phyloP scores from a whole-genome alignment of 2,329 filamentous ascomycete species.

The Phaeoacremonium minimum region DNA sequence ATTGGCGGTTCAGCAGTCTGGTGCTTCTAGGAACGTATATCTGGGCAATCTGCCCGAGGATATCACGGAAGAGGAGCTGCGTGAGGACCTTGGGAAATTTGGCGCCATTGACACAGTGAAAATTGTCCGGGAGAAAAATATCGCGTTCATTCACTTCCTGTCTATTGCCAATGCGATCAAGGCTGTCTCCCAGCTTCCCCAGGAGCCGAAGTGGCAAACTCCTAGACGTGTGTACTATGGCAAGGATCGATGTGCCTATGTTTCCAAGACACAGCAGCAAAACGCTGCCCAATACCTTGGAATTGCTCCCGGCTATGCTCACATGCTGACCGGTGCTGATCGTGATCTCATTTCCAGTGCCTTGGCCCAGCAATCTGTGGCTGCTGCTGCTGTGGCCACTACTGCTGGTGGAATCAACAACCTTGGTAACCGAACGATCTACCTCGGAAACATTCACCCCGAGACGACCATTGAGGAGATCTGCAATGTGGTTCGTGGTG shows the following conservation, averaged over 20 bases:
- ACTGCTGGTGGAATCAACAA: slow-evolving; percentile 97
- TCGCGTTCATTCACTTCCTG: slow-evolving; percentile 95
- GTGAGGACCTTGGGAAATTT: slow-evolving; percentile 93
- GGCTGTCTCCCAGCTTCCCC: slow-evolving; percentile 90
- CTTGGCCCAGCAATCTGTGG: slow-evolving; percentile 94
- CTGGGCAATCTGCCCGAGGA: slow-evolving; percentile 91
- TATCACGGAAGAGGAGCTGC: slow-evolving; percentile 83
- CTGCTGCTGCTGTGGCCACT: slow-evolving; percentile 92
- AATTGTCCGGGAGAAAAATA: slow-evolving; percentile 95
- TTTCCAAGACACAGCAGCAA: slow-evolving; percentile 99
- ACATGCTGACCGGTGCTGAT: slow-evolving; percentile 93
- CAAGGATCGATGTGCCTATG: slow-evolving; percentile 96
- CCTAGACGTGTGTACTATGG: slow-evolving; percentile 96
- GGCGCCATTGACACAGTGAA: slow-evolving; percentile 96
- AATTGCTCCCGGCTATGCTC: slow-evolving; percentile 92
- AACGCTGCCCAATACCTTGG: slow-evolving; percentile 97
- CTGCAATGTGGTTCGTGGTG: slow-evolving; percentile 95
- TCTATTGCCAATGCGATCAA: slow-evolving; percentile 99
- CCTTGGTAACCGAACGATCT: slow-evolving; percentile 94
- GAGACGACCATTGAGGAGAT: slow-evolving; percentile 99
- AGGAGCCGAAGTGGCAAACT: slow-evolving; percentile 94
- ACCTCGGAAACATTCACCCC: slow-evolving; percentile 96
- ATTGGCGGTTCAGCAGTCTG: slow-evolving; percentile 95
- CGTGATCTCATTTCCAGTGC: slow-evolving; percentile 95
- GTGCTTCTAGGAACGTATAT: slow-evolving; percentile 95